These are phyloP conservation scores for Dacryopinax primogenitus DNA, from an alignment of 768 basidiomycete genomes.

Conservation along the genomic window DNA sequence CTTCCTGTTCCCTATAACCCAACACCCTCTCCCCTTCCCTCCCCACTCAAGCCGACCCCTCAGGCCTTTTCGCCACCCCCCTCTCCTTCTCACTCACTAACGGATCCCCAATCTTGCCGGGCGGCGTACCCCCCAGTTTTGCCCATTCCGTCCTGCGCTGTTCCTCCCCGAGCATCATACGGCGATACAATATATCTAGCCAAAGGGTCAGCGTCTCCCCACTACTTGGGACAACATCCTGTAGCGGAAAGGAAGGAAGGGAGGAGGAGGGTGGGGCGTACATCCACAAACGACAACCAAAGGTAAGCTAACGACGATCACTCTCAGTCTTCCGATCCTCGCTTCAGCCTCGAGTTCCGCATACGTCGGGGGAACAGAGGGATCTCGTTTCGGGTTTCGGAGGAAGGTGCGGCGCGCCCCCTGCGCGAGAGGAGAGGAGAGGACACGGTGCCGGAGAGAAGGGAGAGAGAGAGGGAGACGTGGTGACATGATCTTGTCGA, in stretches of 20 bases:
- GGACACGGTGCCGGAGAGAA: neutral
- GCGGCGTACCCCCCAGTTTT: conserved; percentile 6
- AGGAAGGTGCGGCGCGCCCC: neutral
- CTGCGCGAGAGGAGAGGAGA: neutral
- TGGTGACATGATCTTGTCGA: too few species aligned
- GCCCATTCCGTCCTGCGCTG: conserved; percentile 22
- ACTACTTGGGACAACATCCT: neutral
- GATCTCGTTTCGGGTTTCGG: neutral
- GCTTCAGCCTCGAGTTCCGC: neutral
- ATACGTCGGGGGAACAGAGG: neutral
- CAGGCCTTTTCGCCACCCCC: neutral
- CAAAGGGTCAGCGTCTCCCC: neutral
- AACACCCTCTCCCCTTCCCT: neutral
- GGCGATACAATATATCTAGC: conserved; percentile 53
- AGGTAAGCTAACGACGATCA: neutral
- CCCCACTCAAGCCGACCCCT: neutral
- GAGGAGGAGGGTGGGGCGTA: neutral
- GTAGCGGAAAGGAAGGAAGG: neutral
- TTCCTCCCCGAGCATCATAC: conserved; percentile 43
- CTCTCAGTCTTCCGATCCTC: neutral
- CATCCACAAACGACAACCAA: neutral
- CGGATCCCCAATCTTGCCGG: conserved; percentile 11
- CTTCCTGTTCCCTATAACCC: too few species aligned
- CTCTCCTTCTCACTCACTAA: neutral
- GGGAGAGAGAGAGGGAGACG: neutral